phyloP scores from a whole-genome alignment of 1,284 basidiomycete genomes.

The Cutaneotrichosporon curvatum region DNA sequence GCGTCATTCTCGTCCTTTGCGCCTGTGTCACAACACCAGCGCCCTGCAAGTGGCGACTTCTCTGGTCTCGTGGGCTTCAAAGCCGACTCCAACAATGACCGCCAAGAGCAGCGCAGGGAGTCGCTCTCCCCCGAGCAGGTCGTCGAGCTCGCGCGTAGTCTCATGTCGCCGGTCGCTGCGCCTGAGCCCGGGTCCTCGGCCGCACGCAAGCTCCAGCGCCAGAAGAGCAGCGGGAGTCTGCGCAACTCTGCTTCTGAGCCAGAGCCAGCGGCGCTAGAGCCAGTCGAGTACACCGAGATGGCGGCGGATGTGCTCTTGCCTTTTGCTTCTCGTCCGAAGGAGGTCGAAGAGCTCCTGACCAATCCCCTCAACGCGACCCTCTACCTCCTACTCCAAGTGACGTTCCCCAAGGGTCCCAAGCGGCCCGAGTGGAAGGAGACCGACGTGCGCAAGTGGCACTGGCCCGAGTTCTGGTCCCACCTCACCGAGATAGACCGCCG shows the following conservation, averaged over 20 bases:
- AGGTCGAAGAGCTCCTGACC: conserved; percentile 36
- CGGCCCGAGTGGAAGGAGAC: conserved; percentile 34
- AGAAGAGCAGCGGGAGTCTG: conserved; percentile 21
- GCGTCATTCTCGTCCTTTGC: conserved; percentile 29
- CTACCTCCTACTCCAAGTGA: conserved; percentile 31
- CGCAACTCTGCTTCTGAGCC: conserved; percentile 1
- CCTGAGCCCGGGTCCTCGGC: conserved; percentile 18
- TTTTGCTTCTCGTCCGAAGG: conserved; percentile 36
- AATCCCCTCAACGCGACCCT: conserved; percentile 33
- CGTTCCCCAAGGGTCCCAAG: conserved; percentile 31
- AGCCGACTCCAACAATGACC: neutral
- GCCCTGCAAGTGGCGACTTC: neutral
- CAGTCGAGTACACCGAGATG: conserved; percentile 44
- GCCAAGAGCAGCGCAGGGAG: neutral
- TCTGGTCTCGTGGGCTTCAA: neutral
- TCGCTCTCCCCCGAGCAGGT: conserved; percentile 39
- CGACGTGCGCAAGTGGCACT: conserved; percentile 37
- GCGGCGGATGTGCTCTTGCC: conserved; percentile 41
- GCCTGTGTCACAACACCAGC: conserved; percentile 14
- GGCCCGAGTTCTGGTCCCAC: conserved; percentile 39
- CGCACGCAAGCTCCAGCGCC: conserved; percentile 29
- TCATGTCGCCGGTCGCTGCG: conserved; percentile 33
- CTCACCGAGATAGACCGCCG: conserved; percentile 27
- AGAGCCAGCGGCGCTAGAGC: conserved; percentile 39
- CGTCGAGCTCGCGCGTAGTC: conserved; percentile 32